These are phyloP conservation scores for Thyridium curvatum DNA, from an alignment of 2,329 filamentous ascomycete species.

Conservation along the genomic window DNA sequence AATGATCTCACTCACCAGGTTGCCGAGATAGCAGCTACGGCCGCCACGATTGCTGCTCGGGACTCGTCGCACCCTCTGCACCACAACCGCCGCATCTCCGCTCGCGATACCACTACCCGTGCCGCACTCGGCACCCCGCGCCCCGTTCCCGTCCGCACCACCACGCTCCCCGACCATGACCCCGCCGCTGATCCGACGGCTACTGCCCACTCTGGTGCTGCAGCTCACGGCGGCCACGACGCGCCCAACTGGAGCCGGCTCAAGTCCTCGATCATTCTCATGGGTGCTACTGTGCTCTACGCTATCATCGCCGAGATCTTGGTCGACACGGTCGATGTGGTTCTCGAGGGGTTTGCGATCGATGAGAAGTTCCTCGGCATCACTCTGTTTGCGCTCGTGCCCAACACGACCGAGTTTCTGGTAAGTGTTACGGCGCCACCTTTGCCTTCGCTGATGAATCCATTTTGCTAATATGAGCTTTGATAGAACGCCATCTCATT, in stretches of 20 bases:
- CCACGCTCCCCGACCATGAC: conserved; percentile 38
- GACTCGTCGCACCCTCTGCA: conserved; percentile 45
- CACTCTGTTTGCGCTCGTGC: conserved; percentile 91
- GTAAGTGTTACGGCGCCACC: conserved; percentile 41
- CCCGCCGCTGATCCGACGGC: conserved; percentile 38
- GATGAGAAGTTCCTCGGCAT: conserved; percentile 98
- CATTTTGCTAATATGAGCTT: no score
- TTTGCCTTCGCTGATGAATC: neutral
- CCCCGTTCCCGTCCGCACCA: conserved; percentile 28
- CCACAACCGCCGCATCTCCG: conserved; percentile 30
- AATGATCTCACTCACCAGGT: conserved; percentile 77
- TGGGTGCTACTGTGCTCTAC: conserved; percentile 85
- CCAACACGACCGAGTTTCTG: conserved; percentile 96
- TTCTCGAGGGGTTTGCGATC: conserved; percentile 81
- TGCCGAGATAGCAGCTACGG: conserved; percentile 88
- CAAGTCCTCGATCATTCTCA: conserved; percentile 85
- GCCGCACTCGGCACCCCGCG: conserved; percentile 38
- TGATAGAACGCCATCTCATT: conserved; percentile 91
- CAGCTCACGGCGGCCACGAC: conserved; percentile 71
- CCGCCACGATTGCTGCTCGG: conserved; percentile 77
- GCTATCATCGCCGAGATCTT: conserved; percentile 97
- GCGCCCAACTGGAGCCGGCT: conserved; percentile 96
- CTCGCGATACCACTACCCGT: conserved; percentile 28
- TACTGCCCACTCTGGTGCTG: conserved; percentile 22
- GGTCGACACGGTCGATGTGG: conserved; percentile 95